phyloP scores from a whole-genome alignment of 2,329 filamentous ascomycete species.

The Xylaria digitata region DNA sequence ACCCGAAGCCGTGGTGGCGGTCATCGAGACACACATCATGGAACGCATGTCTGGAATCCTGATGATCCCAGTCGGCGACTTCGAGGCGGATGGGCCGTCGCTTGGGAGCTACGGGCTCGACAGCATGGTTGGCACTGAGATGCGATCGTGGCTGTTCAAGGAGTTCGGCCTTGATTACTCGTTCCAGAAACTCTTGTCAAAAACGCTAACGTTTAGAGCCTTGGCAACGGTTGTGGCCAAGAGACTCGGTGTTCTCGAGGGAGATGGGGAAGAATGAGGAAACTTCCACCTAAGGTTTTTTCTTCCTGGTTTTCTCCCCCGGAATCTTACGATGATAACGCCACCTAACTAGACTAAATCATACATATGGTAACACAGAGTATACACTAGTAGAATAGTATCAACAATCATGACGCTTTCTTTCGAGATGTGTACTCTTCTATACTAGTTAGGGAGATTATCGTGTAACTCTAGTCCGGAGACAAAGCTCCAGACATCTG shows the following conservation, averaged over 20 bases:
- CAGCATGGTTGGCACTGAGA: slow-evolving; percentile 52
- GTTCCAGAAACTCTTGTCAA: slow-evolving; percentile 53
- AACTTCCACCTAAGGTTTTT: not conserved
- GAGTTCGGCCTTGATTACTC: slow-evolving; percentile 53
- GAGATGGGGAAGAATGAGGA: slow-evolving; percentile 11
- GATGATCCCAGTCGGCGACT: slow-evolving; percentile 38
- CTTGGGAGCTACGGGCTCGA: slow-evolving; percentile 52
- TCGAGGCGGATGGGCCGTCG: slow-evolving; percentile 41
- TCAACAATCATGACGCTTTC: not conserved
- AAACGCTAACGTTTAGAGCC: slow-evolving; percentile 45
- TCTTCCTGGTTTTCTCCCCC: not conserved
- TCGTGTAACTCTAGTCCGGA: too few species aligned
- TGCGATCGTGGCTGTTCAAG: slow-evolving; percentile 53
- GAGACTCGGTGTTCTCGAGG: slow-evolving; percentile 22
- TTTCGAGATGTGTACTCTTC: not conserved
- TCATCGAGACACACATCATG: slow-evolving; percentile 34
- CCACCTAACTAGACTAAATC: slow-evolving; percentile 9
- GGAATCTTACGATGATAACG: slow-evolving; percentile 29
- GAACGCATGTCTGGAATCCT: slow-evolving; percentile 43
- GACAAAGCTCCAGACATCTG: too few species aligned
- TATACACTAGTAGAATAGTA: not conserved
- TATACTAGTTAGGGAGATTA: too few species aligned
- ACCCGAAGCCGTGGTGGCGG: slow-evolving; percentile 23
- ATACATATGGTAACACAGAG: not conserved
- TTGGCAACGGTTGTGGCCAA: slow-evolving; percentile 35